A percentile compares a stretch with the other conserved stretches of the same genome.
These are phyloP conservation scores for Tricholoma matsutake DNA, from an alignment of 768 basidiomycete genomes.

Conservation along the genomic window DNA sequence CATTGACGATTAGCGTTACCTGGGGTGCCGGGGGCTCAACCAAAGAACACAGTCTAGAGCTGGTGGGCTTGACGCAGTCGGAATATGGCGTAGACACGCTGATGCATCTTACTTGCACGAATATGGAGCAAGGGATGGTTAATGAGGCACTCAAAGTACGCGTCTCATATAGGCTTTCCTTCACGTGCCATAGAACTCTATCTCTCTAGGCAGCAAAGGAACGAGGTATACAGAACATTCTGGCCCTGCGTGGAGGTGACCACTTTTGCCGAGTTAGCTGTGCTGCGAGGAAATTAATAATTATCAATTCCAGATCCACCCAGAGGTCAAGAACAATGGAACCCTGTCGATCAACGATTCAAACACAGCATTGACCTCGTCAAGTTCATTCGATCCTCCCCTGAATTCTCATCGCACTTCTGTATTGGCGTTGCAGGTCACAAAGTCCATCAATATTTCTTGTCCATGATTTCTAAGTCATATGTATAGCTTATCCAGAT, in stretches of 20 bases:
- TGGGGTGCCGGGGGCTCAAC: conserved; percentile 98
- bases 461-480: not conserved
- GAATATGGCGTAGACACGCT: conserved; percentile 82
- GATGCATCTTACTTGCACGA: conserved; percentile 95
- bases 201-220: conserved; percentile 65
- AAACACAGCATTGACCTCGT: conserved; percentile 88
- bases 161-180: conserved; percentile 3
- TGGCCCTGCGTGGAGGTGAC: conserved; percentile 89
- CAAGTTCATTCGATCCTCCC: conserved; percentile 74
- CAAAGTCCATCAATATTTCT: conserved; percentile 4
- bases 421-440: conserved; percentile 95
- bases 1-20: conserved; percentile 87
- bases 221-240: conserved; percentile 81
- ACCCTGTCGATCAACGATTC: conserved; percentile 80
- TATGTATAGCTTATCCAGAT: conserved; percentile 78
- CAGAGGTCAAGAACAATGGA: conserved; percentile 91
- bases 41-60: conserved; percentile 80
- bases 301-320: conserved; percentile 68
- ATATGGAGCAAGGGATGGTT: conserved; percentile 88
- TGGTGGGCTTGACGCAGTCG: conserved; percentile 74
- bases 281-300: not conserved
- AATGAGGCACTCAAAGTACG: conserved; percentile 81
- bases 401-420: conserved; percentile 80
- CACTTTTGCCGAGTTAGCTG: not conserved
- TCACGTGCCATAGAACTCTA: conserved; percentile 2